phyloP scores from a whole-genome alignment of 768 basidiomycete species.

The Rhodocollybia butyracea region DNA sequence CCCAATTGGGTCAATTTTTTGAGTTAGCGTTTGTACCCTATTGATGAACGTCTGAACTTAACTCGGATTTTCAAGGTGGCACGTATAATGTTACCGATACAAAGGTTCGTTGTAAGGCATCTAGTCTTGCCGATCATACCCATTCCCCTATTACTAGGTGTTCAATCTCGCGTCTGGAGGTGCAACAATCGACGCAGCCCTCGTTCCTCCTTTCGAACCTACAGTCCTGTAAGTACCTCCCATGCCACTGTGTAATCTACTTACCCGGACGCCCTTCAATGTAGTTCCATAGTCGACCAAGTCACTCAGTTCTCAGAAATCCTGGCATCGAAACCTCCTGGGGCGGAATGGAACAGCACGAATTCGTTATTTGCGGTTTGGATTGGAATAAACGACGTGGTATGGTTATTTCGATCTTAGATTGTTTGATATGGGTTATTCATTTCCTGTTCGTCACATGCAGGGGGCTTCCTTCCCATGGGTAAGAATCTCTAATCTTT shows the following conservation, averaged over 20 bases:
- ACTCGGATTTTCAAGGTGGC: conserved; percentile 26
- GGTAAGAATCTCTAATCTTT: conserved; percentile 25
- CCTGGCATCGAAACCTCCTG: conserved; percentile 39
- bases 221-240: conserved; percentile 35
- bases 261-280: background rate
- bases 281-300: conserved; percentile 52
- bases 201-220: conserved; percentile 47
- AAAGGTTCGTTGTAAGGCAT: conserved; percentile 30
- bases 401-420: conserved; percentile 35
- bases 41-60: background rate
- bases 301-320: conserved; percentile 48
- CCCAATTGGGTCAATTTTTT: conserved; percentile 60
- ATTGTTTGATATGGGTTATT: conserved; percentile 14
- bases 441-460: background rate
- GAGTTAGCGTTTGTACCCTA: conserved; percentile 28
- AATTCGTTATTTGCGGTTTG: conserved; percentile 59
- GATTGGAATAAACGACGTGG: conserved; percentile 68
- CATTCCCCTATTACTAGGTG: conserved; percentile 18
- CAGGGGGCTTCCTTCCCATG: conserved; percentile 49
- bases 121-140: background rate
- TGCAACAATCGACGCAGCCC: conserved; percentile 52
- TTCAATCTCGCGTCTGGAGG: conserved; percentile 57
- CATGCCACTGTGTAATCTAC: background rate
- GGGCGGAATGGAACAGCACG: conserved; percentile 46
- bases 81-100: conserved; percentile 56